Base-by-base conservation (phyloP, 1,284 basidiomycete species). In the Leccinum colubrinum region DNA sequence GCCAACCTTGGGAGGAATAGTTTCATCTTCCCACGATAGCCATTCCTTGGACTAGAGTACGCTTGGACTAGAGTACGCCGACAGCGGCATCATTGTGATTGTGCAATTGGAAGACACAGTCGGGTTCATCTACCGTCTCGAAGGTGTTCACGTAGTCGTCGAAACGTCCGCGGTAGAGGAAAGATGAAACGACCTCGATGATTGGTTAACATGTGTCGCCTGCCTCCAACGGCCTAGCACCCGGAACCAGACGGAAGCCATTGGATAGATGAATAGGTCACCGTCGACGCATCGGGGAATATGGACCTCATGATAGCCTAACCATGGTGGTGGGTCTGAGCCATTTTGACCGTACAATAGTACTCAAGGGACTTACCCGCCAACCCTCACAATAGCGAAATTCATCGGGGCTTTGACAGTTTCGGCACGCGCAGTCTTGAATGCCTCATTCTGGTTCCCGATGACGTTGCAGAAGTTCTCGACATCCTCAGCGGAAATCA, bases 311-410 rank as follows among this genome's bases (percentile, higher is more conserved):
- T 98, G 77, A 97, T 97, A 8, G 95, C 92, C 92, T 96, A 68
- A 2, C 67, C 58, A 64, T 54, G 27, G 11, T 6, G 15, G 48
- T 62, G 48, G 9, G 67, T n/a, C 97, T 51, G 46, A 14, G 68
- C 64, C 63, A 65, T 56, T 62, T 59, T 62, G 41, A 63, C 46
- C 14, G 55, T 20, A 7, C n/a, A 8, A 37, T 46, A 62, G 22
- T 30, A 35, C 37, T 33, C 37, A 17, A 53, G 8, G 4, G 54
- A 77, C 87, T 67, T 72, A 93, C 93, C 87, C 95, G 88, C 96
- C 97, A 98, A 52, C 96, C 95, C 55, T 91, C 62, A 98, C 96
- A 72, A 99, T 99, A 60, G 95, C 95, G 73, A 97, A 98, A 80
- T 99, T 97, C 94, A 99, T 97, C 0, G 97, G 97, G 1, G 94